These are phyloP conservation scores for Linum tenue DNA, from an alignment of 345 rosid species.

Conservation along the genomic window DNA sequence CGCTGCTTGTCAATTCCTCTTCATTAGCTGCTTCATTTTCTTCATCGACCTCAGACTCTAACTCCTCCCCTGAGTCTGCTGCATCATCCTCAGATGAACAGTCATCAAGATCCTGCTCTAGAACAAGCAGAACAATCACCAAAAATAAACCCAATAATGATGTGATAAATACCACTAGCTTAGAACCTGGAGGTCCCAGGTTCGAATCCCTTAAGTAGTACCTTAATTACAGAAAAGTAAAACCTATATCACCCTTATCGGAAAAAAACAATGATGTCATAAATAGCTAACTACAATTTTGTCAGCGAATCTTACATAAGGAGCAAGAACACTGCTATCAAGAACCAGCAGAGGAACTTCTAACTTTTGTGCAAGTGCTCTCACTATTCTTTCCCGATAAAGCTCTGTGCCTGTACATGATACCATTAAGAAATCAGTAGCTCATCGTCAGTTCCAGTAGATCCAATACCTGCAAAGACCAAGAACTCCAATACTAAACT, in stretches of 20 bases:
- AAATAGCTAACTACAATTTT: not conserved
- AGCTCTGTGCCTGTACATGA: constrained; percentile 78
- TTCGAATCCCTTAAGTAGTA: too few relatives aligned
- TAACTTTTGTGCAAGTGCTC: constrained; percentile 81
- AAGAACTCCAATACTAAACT: not conserved
- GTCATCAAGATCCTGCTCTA: constrained; percentile 72
- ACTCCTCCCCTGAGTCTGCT: constrained; percentile 54
- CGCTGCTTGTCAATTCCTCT: constrained; percentile 61
- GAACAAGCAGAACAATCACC: constrained; percentile 17
- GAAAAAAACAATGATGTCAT: too few relatives aligned
- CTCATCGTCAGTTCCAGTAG: constrained; percentile 2
- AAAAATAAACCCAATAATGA: not conserved
- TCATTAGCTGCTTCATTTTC: constrained; percentile 60
- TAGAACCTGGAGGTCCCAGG: too few relatives aligned
- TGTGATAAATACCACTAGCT: not conserved
- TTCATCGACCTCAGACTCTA: constrained; percentile 85
- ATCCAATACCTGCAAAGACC: constrained; percentile 3
- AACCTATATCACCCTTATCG: too few relatives aligned
- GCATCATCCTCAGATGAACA: constrained; percentile 58
- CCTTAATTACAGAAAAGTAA: too few relatives aligned
- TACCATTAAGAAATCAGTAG: constrained; percentile 12
- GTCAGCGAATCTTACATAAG: constrained; percentile 61
- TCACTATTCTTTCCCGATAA: constrained; percentile 79
- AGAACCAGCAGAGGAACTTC: constrained; percentile 80
- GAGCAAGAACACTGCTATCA: constrained; percentile 84